These are phyloP conservation scores for Parasitella parasitica DNA, from an alignment of 371 early-diverging fungal genomes.

Conservation along the genomic window DNA sequence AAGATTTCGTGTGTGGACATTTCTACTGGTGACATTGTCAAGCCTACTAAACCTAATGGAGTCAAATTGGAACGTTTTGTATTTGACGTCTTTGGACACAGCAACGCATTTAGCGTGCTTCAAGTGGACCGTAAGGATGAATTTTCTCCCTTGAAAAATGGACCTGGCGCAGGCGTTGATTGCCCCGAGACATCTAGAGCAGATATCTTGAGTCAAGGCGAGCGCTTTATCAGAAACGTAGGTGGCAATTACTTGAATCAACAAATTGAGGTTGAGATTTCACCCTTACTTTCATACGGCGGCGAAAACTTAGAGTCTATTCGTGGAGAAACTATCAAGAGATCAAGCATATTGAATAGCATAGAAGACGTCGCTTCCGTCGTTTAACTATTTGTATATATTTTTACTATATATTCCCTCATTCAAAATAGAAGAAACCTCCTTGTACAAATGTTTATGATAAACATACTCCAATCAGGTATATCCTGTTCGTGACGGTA, in stretches of 20 bases:
- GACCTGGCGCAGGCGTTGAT: conserved; percentile 53
- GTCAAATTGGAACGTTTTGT: conserved; percentile 78
- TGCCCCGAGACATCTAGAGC: conserved; percentile 65
- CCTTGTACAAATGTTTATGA: too few relatives aligned
- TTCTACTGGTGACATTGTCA: conserved; percentile 63
- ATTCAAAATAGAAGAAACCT: background rate
- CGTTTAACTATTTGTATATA: background rate
- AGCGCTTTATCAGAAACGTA: conserved; percentile 34
- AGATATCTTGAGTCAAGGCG: conserved; percentile 48
- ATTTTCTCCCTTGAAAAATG: conserved; percentile 79
- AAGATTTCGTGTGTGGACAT: conserved; percentile 89
- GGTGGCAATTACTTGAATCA: conserved; percentile 16
- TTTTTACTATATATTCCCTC: background rate
- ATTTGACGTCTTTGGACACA: conserved; percentile 76
- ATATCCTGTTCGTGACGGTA: background rate
- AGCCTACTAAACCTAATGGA: conserved; percentile 54
- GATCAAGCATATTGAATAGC: conserved; percentile 8
- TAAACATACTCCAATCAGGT: background rate
- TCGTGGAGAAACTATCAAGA: background rate
- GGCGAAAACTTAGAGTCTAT: conserved; percentile 10
- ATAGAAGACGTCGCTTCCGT: conserved; percentile 1
- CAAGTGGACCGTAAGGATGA: conserved; percentile 68
- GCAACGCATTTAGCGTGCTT: conserved; percentile 62
- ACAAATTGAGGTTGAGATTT: conserved; percentile 4
- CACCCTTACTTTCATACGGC: conserved; percentile 10